Evolutionary conservation across 306 rosid genomes (phyloP), one percentile per base, ranked within the genome.

Genomic region (Inga laurina): DNA sequence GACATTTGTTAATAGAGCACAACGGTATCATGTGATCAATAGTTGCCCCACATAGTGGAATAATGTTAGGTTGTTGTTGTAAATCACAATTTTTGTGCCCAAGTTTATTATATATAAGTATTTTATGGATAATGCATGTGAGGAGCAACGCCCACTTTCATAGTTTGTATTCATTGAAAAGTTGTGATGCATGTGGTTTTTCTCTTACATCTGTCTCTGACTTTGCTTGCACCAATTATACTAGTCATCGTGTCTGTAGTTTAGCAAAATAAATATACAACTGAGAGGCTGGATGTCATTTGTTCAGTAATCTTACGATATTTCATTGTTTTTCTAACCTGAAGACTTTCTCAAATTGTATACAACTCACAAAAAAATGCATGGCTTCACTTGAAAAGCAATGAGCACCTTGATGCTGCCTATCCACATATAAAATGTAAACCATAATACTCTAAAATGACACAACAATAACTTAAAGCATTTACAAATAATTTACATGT

Each of bases 101-200:
- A 45, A 11, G 49, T 45, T 45, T 45, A 13, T 45, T 45, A 10
- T 45, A 45, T 45, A 45, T 0, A 45, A 45, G 3, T 45, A 45
- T 1, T 8, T 10, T 45, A 57, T n/a, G 34, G 15, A 22, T 59
- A 59, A 59, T 3, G 65, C 34, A 22, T 59, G 34, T 10, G 35
- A n/a, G 34, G 34, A 56, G 56, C 46, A 45, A 59, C 11, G 7
- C 7, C 48, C 72, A 30, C 64, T 18, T 56, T 57, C 39, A 27
- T 56, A 24, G 35, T 76, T 39, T 52, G 22, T 67, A 19, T 66
- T 66, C 65, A 34, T 64, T 35, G 35, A 8, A 10, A 80, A 34
- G 22, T 16, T 70, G 68, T 74, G 41, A 7, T 62, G 62, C 34
- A n/a, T n/a, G 34, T 46, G 19, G 52, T 80, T 80, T 80, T 72